Conservation (phyloP, 768 basidiomycete genomes). For the Trichaptum fuscoviolaceum region DNA sequence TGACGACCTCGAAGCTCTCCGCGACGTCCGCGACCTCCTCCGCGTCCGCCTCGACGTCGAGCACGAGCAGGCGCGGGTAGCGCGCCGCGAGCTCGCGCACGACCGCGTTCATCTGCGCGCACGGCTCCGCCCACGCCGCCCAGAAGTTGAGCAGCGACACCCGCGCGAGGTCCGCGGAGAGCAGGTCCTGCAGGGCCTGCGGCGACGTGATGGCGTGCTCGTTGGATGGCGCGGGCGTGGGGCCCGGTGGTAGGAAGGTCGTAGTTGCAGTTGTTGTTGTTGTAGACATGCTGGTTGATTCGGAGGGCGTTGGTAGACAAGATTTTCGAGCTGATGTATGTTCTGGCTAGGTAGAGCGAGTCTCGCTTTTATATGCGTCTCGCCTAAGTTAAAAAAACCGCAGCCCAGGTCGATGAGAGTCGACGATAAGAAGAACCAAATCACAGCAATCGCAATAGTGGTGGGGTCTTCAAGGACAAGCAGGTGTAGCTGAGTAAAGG, state of each 20-base stretch:
- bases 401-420: no score
- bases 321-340: background rate
- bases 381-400: no score
- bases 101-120: conserved; percentile 82
- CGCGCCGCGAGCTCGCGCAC: conserved; percentile 69
- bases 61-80: conserved; percentile 60
- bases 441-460: background rate
- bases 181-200: conserved; percentile 65
- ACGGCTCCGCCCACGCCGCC: conserved; percentile 91
- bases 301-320: background rate
- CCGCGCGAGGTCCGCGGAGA: conserved; percentile 70
- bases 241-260: conserved; percentile 17
- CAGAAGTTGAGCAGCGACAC: conserved; percentile 92
- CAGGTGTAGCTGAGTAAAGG: background rate
- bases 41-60: conserved; percentile 85
- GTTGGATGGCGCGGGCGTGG: conserved; percentile 25
- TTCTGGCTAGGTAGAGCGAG: background rate
- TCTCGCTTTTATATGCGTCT: background rate
- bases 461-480: no score
- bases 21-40: conserved; percentile 78
- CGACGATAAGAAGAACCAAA: no score
- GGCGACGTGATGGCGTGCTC: conserved; percentile 51
- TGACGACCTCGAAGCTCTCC: conserved; percentile 87
- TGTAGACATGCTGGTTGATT: background rate
- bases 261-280: conserved; percentile 2